Conservation (phyloP, 768 basidiomycete species). For the Collybia mongolica region DNA sequence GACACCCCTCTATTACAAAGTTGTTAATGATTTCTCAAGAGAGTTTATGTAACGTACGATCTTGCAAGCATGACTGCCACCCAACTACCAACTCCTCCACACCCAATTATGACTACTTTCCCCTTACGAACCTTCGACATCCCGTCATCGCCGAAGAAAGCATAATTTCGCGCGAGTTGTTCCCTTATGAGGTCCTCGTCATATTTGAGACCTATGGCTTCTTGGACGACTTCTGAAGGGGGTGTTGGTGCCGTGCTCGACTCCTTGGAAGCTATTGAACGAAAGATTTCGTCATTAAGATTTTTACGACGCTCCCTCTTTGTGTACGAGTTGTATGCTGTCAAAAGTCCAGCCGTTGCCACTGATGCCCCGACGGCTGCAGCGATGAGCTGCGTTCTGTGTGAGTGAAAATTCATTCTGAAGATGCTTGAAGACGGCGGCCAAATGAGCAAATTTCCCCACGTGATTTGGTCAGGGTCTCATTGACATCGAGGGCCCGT, state of each 20-base stretch:
- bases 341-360: slow-evolving; percentile 57
- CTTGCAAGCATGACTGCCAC: slow-evolving; percentile 90
- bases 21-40: neutral
- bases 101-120: slow-evolving; percentile 87
- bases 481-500: too few species aligned
- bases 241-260: slow-evolving; percentile 9
- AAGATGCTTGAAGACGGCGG: neutral
- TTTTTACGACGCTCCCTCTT: slow-evolving; percentile 48
- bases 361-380: slow-evolving; percentile 66
- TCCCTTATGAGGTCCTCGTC: slow-evolving; percentile 84
- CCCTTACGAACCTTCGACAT: slow-evolving; percentile 77
- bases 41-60: slow-evolving; percentile 58
- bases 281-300: slow-evolving; percentile 56
- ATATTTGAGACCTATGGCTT: slow-evolving; percentile 32
- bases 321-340: slow-evolving; percentile 52
- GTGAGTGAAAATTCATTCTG: slow-evolving; percentile 31
- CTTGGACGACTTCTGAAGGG: slow-evolving; percentile 5
- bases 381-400: slow-evolving; percentile 62
- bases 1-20: slow-evolving; percentile 57
- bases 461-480: too few species aligned
- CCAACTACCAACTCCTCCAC: slow-evolving; percentile 97
- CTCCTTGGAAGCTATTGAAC: slow-evolving; percentile 42
- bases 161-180: slow-evolving; percentile 90
- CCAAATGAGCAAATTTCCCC: too few species aligned
- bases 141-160: slow-evolving; percentile 88